These are phyloP conservation scores for Suillus americanus DNA, from an alignment of 768 basidiomycete species.

Conservation along the genomic window DNA sequence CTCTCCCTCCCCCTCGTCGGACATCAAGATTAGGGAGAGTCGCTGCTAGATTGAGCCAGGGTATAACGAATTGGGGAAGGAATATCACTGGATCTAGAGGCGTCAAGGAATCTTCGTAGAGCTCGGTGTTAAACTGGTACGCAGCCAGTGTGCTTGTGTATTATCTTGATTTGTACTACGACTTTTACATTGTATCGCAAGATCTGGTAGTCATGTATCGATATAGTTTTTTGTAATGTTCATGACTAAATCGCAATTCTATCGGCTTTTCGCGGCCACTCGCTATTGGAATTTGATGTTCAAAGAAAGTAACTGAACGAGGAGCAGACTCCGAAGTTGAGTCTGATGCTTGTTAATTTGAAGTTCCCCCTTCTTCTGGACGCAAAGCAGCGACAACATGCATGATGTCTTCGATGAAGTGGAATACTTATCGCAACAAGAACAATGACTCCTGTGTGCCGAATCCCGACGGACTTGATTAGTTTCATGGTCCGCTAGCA, in stretches of 20 bases:
- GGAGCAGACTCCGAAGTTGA: not conserved
- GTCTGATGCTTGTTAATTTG: not conserved
- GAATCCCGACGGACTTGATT: not conserved
- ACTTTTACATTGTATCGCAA: constrained; percentile 1
- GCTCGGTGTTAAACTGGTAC: not conserved
- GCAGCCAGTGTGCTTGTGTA: constrained; percentile 3
- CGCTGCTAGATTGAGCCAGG: constrained; percentile 28
- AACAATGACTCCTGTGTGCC: not conserved
- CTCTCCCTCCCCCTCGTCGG: constrained; percentile 13
- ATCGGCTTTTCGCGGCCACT: not conserved
- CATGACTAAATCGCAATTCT: not conserved
- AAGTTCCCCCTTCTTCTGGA: not conserved
- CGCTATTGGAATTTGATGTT: not conserved
- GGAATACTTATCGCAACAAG: not conserved
- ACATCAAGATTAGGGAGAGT: constrained; percentile 17
- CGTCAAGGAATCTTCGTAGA: not conserved
- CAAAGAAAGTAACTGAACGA: not conserved
- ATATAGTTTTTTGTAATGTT: constrained; percentile 14
- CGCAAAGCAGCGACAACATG: not conserved
- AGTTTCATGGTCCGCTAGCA: not conserved
- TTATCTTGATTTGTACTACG: constrained; percentile 11
- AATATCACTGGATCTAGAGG: constrained; percentile 20
- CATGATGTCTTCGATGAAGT: not conserved
- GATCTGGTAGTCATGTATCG: constrained; percentile 21
- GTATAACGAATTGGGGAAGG: constrained; percentile 31